phyloP scores from a whole-genome alignment of 768 basidiomycete species.

The Coprinopsis cinerea region DNA sequence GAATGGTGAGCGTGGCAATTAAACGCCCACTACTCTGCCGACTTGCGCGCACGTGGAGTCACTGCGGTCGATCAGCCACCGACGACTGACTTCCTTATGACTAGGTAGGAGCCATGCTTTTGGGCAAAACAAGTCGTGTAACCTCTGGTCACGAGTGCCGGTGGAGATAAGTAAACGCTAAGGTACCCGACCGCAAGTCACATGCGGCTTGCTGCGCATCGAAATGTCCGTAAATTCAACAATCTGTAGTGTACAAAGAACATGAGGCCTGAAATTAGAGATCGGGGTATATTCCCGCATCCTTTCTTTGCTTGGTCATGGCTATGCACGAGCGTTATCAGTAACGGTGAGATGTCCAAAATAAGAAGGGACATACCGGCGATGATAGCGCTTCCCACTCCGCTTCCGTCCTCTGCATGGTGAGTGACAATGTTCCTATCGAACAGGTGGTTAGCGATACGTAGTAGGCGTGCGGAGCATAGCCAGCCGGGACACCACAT shows the following conservation, averaged over 20 bases:
- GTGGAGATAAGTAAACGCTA: too few species aligned
- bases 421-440: conserved; percentile 65
- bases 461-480: neutral
- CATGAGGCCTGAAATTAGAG: conserved; percentile 29
- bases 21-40: too few species aligned
- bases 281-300: conserved; percentile 50
- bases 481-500: too few species aligned
- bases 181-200: neutral
- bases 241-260: neutral
- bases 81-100: too few species aligned
- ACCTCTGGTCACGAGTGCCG: too few species aligned
- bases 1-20: too few species aligned
- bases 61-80: too few species aligned
- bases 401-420: conserved; percentile 88
- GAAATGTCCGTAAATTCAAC: neutral
- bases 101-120: too few species aligned
- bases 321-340: conserved; percentile 36
- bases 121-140: too few species aligned
- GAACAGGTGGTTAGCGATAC: neutral
- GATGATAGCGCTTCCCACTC: conserved; percentile 95
- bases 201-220: neutral
- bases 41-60: too few species aligned
- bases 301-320: conserved; percentile 84
- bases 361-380: conserved; percentile 38
- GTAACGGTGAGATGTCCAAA: neutral